phyloP scores from a whole-genome alignment of 139 green algal genomes.

The Micromonas commoda region DNA sequence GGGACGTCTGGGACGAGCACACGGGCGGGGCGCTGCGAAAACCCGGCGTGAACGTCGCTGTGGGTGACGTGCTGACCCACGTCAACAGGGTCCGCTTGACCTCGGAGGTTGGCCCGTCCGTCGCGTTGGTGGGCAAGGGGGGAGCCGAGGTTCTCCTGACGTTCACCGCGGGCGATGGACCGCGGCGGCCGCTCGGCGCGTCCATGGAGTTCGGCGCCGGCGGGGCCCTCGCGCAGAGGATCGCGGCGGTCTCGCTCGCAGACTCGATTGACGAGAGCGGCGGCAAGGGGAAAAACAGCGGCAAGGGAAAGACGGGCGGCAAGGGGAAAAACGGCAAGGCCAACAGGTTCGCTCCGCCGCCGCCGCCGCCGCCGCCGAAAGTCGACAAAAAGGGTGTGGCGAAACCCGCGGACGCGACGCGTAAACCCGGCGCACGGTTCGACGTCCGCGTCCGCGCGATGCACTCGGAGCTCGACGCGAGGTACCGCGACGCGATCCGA shows the following conservation, averaged over 20 bases:
- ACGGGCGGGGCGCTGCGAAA: not conserved
- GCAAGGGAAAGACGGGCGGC: too few species aligned
- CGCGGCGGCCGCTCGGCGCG: too few species aligned
- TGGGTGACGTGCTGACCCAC: not conserved
- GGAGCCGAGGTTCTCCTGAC: conserved; percentile 12
- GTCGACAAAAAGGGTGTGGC: not conserved
- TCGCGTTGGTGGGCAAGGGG: not conserved
- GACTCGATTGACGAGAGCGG: not conserved
- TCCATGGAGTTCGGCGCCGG: too few species aligned
- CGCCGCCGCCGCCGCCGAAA: too few species aligned
- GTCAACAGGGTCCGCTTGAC: conserved; percentile 13
- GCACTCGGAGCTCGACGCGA: conserved; percentile 14
- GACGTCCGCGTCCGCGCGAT: conserved; percentile 10
- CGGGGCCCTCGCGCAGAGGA: too few species aligned
- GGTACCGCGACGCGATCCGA: conserved; percentile 19
- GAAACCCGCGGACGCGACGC: not conserved
- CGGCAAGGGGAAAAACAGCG: too few species aligned
- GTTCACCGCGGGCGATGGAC: not conserved
- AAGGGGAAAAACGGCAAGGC: too few species aligned
- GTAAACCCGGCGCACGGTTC: not conserved
- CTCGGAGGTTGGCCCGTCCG: not conserved
- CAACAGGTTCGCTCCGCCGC: too few species aligned
- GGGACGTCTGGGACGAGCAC: not conserved
- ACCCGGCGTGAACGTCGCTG: not conserved
- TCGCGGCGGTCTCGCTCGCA: too few species aligned